Conservation (phyloP, 352 stramenopile species). For the Aphanomyces cochlioides region DNA sequence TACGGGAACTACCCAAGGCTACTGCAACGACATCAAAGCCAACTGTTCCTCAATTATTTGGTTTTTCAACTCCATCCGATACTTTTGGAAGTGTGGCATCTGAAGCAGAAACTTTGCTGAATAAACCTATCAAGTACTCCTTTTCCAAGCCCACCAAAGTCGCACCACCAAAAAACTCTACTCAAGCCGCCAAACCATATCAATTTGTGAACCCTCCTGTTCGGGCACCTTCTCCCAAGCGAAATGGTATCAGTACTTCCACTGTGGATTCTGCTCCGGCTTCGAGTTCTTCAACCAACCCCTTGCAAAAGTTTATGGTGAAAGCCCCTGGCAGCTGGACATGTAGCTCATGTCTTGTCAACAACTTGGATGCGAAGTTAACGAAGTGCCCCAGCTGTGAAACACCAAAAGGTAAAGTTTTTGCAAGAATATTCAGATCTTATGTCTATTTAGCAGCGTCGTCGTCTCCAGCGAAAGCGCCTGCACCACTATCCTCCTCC, state of each 20-base stretch:
- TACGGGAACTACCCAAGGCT: not conserved
- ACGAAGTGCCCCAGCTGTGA: slow-evolving; percentile 26
- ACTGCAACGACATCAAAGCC: not conserved
- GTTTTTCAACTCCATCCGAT: not conserved
- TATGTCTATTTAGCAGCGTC: not conserved
- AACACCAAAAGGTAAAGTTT: not conserved
- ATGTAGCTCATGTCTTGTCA: slow-evolving; percentile 5
- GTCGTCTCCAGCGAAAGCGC: not conserved
- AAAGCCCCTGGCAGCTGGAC: slow-evolving; percentile 11
- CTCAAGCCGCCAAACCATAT: slow-evolving; percentile 1
- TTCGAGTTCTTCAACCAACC: not conserved
- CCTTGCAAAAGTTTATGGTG: slow-evolving; percentile 13
- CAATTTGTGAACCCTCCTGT: slow-evolving; percentile 13
- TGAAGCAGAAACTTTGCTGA: slow-evolving; percentile 12
- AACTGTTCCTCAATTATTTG: slow-evolving; percentile 2
- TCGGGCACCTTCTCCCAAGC: slow-evolving; percentile 20
- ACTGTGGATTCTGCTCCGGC: not conserved
- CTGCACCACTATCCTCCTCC: slow-evolving; percentile 14
- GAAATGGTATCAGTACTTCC: not conserved
- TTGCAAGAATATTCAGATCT: too few species aligned
- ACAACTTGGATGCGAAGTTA: slow-evolving; percentile 19
- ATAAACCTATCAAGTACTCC: slow-evolving; percentile 16
- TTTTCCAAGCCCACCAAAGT: slow-evolving; percentile 29
- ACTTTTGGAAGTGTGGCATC: not conserved
- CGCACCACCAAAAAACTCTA: slow-evolving; percentile 13